Base-by-base conservation (phyloP, 768 basidiomycete genomes). In the Chlorophyllum brunneum region DNA sequence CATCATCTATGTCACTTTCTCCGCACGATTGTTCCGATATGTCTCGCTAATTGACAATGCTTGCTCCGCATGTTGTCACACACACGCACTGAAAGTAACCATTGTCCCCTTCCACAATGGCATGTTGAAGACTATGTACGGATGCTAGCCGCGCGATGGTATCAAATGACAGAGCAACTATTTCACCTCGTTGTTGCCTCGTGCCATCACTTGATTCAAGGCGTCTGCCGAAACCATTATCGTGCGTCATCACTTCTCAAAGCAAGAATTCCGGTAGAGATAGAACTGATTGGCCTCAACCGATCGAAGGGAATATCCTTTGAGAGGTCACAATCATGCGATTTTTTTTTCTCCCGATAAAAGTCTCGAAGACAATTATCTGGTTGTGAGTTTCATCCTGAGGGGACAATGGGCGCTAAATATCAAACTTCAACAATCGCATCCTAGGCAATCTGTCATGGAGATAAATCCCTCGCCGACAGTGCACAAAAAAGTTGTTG, bases 171-270 rank as follows among this genome's bases (percentile, higher is more conserved):
- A 29, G 43, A 39, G 37, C 15, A 53, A 27, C 30, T 53, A 31
- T 45, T 29, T 5, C 37, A 39, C 51, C 51, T 53, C 44, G 39
- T 53, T 53, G 41, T 18, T 29, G 36, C 54, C 54, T 50, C 48
- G 43, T 51, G 54, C 23, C 48, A 36, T 44, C 48, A 45, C n/a
- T 44, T 10, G 27, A 27, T 23, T 46, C 20, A 31, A 38, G 42
- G 40, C 46, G 38, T 34, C 36, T 45, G 43, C 29, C 43, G 51
- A 45, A 38, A 30, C 51, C 51, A 53, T 46, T 53, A 53, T 46
- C 43, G 51, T 53, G 51, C 51, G 51, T 53, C 51, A 53, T 53
- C 51, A 33, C 42, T 38, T 36, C 51, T 52, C 33, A 52, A 52
- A 52, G 34, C 33, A 37, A 34, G 26, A 30, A 36, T n/a, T 36